phyloP scores from a whole-genome alignment of 345 rosid species.

The Gossypium anomalum region DNA sequence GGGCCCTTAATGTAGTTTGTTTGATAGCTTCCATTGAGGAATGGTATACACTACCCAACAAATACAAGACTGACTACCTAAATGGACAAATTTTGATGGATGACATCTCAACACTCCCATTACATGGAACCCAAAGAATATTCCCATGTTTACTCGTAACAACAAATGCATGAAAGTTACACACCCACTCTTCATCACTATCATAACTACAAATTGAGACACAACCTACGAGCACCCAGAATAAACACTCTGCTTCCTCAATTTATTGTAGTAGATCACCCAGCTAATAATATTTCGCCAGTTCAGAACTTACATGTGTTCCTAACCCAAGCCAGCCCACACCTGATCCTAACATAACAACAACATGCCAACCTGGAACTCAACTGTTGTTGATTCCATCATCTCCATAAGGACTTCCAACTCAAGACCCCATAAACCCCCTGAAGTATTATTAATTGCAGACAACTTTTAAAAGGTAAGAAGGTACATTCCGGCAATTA shows the following conservation, averaged over 20 bases:
- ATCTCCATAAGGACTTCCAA: conserved; percentile 18
- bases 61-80: not conserved
- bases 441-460: conserved; percentile 20
- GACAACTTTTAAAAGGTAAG: not conserved
- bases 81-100: not conserved
- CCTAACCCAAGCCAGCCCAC: conserved; percentile 20
- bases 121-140: not conserved
- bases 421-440: not conserved
- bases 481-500: not conserved
- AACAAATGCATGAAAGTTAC: not conserved
- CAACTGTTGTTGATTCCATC: conserved; percentile 15
- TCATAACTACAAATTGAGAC: conserved; percentile 1
- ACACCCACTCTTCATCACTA: conserved; percentile 1
- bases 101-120: not conserved
- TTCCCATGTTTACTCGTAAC: not conserved
- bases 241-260: conserved; percentile 8
- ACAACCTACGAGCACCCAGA: conserved; percentile 16
- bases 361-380: conserved; percentile 28
- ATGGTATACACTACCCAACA: not conserved
- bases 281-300: conserved; percentile 13
- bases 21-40: not conserved
- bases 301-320: not conserved
- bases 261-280: conserved; percentile 20
- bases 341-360: conserved; percentile 19
- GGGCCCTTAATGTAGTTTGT: not conserved